A percentile compares a stretch with the other conserved stretches of the same genome.
phyloP scores from a whole-genome alignment of 306 rosid species.

The Begonia masoniana region DNA sequence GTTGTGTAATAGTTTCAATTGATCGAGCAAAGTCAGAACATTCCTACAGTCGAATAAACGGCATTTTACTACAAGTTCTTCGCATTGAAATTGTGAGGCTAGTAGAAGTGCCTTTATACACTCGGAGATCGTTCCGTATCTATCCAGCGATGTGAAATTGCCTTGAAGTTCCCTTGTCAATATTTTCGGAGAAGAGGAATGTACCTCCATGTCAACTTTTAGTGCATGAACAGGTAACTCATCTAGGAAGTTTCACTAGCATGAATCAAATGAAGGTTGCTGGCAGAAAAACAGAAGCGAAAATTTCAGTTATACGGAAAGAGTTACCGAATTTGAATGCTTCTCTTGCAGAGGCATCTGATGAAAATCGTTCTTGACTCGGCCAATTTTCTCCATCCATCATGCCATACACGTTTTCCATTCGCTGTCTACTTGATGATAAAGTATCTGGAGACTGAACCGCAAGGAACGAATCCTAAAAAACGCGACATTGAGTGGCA shows the following conservation, averaged over 20 bases:
- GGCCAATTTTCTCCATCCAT: slow-evolving; percentile 14
- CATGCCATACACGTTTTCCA: slow-evolving; percentile 15
- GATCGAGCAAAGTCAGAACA: slow-evolving; percentile 25
- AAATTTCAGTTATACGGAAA: background rate
- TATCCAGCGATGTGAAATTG: slow-evolving; percentile 14
- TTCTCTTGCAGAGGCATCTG: slow-evolving; percentile 10
- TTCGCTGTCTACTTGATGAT: slow-evolving; percentile 17
- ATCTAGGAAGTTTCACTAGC: slow-evolving; percentile 22
- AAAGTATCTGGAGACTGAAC: slow-evolving; percentile 16
- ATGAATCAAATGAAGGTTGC: slow-evolving; percentile 13
- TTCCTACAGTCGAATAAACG: slow-evolving; percentile 22
- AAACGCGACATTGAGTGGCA: slow-evolving; percentile 6
- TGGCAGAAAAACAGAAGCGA: background rate
- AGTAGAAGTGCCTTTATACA: slow-evolving; percentile 23
- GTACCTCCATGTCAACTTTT: slow-evolving; percentile 9
- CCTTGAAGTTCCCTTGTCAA: slow-evolving; percentile 10
- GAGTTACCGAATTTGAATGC: slow-evolving; percentile 5
- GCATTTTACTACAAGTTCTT: slow-evolving; percentile 23
- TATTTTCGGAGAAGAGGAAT: slow-evolving; percentile 14
- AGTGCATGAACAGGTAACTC: slow-evolving; percentile 13
- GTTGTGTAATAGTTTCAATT: slow-evolving; percentile 22
- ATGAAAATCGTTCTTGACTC: no score
- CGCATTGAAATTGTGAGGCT: slow-evolving; percentile 34
- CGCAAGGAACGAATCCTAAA: slow-evolving; percentile 22
- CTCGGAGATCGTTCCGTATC: slow-evolving; percentile 15